A percentile compares a stretch with the other conserved stretches of the same genome.
These are phyloP conservation scores for Penicillium samsonianum DNA, from an alignment of 495 filamentous ascomycete species.

Conservation along the genomic window DNA sequence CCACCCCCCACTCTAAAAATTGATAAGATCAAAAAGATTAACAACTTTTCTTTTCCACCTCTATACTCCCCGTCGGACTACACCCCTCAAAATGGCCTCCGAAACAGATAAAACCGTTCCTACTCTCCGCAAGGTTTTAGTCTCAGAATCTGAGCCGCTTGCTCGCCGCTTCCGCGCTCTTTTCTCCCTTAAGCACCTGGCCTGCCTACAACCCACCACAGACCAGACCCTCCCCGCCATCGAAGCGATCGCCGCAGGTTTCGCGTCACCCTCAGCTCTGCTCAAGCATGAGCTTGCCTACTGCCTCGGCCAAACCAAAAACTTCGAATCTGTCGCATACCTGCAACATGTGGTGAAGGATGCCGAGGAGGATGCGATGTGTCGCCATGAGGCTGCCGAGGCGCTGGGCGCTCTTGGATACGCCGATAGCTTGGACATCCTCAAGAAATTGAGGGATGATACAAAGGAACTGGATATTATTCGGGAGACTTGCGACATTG, in stretches of 20 bases:
- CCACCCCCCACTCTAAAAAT: conserved; percentile 35
- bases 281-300: conserved; percentile 97
- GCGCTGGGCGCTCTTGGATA: conserved; percentile 88
- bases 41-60: conserved; percentile 16
- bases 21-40: conserved; percentile 35
- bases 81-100: conserved; percentile 18
- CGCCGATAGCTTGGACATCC: conserved; percentile 64
- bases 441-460: conserved; percentile 71
- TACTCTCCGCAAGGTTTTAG: conserved; percentile 72
- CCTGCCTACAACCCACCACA: conserved; percentile 63
- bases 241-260: conserved; percentile 87
- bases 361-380: conserved; percentile 84
- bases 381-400: conserved; percentile 94
- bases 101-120: conserved; percentile 44
- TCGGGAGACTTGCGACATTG: conserved; percentile 96
- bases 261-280: conserved; percentile 78
- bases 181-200: conserved; percentile 95
- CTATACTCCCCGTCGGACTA: neutral
- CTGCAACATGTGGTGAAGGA: conserved; percentile 79
- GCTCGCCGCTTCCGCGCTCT: conserved; percentile 92
- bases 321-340: conserved; percentile 69
- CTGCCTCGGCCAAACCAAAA: conserved; percentile 88
- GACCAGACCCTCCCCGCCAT: conserved; percentile 72
- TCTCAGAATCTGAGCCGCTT: conserved; percentile 75
- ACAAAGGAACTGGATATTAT: conserved; percentile 72